Conservation (phyloP, 169 alveolate species). For the Cryptosporidium parvum region DNA sequence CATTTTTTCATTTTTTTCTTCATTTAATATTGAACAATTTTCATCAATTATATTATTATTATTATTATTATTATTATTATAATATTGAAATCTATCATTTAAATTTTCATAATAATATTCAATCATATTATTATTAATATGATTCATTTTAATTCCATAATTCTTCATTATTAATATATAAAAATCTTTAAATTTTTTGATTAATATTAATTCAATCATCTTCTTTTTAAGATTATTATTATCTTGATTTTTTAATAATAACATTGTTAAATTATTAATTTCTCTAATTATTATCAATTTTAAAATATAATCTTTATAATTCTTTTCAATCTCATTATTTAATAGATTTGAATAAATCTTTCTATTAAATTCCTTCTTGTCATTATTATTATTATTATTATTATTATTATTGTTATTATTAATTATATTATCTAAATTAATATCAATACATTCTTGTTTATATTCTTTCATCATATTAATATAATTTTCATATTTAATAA, state of each 20-base stretch:
- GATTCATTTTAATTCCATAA: not conserved
- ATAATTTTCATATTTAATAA: conserved; percentile 58
- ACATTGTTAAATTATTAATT: not conserved
- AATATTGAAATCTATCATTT: conserved; percentile 63
- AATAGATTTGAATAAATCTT: too few relatives aligned
- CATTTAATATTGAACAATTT: conserved; percentile 66
- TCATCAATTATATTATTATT: conserved; percentile 78
- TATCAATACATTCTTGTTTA: not conserved
- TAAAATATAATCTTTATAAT: conserved; percentile 15
- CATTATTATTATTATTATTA: not conserved
- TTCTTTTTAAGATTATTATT: not conserved
- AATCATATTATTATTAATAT: not conserved
- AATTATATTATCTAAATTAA: not conserved
- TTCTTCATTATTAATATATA: not conserved
- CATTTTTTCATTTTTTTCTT: conserved; percentile 74
- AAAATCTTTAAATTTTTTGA: conserved; percentile 4
- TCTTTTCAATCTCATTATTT: not conserved
- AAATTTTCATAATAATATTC: conserved; percentile 63
- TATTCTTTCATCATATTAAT: not conserved
- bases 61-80: conserved; percentile 74
- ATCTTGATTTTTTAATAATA: not conserved
- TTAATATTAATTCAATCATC: conserved; percentile 1
- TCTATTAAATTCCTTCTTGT: not conserved
- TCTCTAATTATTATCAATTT: conserved; percentile 8
- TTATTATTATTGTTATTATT: too few relatives aligned